Percentiles rank a stretch among this genome's conserved stretches.
phyloP scores from a whole-genome alignment of 23 red algal species.

The Gracilaria vermiculophylla region DNA sequence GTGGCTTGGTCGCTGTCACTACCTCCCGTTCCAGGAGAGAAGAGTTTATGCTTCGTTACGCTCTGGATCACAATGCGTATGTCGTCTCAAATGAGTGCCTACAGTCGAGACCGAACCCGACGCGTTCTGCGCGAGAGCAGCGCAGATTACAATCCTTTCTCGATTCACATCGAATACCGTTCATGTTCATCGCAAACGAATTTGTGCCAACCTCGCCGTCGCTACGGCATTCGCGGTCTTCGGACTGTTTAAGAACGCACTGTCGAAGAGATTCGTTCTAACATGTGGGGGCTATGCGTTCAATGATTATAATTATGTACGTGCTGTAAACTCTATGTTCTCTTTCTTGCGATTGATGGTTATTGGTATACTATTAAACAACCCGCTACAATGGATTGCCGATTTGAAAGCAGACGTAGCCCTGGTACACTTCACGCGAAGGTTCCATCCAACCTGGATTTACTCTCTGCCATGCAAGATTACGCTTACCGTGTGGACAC shows the following conservation, averaged over 20 bases:
- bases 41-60: slow-evolving; percentile 10
- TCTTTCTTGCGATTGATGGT: too few relatives aligned
- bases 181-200: slow-evolving; percentile 29
- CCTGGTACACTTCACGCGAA: too few relatives aligned
- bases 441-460: too few relatives aligned
- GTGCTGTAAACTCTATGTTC: too few relatives aligned
- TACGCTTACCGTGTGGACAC: too few relatives aligned
- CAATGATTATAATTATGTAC: not conserved
- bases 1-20: not conserved
- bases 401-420: too few relatives aligned
- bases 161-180: slow-evolving; percentile 1
- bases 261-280: not conserved
- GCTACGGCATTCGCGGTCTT: not conserved
- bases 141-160: slow-evolving; percentile 2
- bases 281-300: not conserved
- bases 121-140: slow-evolving; percentile 5
- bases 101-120: not conserved
- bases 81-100: slow-evolving; percentile 25
- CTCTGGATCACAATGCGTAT: slow-evolving; percentile 33
- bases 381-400: too few relatives aligned
- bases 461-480: too few relatives aligned
- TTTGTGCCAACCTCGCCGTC: slow-evolving; percentile 22
- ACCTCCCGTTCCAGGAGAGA: not conserved
- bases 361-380: too few relatives aligned
- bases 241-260: not conserved